phyloP scores from a whole-genome alignment of 257 asterid species.

The Buddleja alternifolia region DNA sequence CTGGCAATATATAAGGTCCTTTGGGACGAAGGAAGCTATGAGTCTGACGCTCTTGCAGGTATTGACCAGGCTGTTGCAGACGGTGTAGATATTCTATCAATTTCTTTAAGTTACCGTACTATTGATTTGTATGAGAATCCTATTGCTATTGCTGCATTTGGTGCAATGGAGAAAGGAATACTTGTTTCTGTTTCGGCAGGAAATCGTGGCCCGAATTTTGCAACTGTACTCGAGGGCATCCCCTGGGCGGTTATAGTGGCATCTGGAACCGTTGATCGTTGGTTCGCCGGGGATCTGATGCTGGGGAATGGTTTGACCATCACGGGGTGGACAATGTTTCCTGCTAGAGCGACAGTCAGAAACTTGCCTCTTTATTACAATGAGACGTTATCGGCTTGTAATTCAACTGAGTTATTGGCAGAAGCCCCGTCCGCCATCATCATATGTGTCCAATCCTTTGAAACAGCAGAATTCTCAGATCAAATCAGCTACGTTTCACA shows the following conservation, averaged over 20 bases:
- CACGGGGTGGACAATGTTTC: conserved; percentile 54
- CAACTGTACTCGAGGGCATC: conserved; percentile 46
- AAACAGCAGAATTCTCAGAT: conserved; percentile 16
- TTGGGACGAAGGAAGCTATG: conserved; percentile 49
- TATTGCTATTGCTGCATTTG: conserved; percentile 59
- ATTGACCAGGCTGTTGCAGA: conserved; percentile 69
- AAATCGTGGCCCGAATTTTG: conserved; percentile 36
- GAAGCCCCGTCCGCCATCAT: conserved; percentile 28
- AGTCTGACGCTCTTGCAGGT: conserved; percentile 60
- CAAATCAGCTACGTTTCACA: conserved; percentile 27
- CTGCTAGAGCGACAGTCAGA: conserved; percentile 36
- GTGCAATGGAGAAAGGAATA: conserved; percentile 65
- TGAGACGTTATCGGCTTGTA: conserved; percentile 44
- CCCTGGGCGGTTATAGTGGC: conserved; percentile 66
- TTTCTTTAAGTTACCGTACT: conserved; percentile 45
- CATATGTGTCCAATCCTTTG: conserved; percentile 38
- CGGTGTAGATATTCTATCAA: conserved; percentile 57
- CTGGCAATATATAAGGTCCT: conserved; percentile 58
- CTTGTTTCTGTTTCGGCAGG: conserved; percentile 71
- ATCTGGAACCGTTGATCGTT: conserved; percentile 55
- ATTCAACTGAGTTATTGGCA: conserved; percentile 36
- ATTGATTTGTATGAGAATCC: conserved; percentile 51
- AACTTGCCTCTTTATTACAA: conserved; percentile 47
- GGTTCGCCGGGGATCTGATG: conserved; percentile 46
- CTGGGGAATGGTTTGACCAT: conserved; percentile 41